phyloP scores from a whole-genome alignment of 2,329 filamentous ascomycete species.

The Fusarium mundagurra region DNA sequence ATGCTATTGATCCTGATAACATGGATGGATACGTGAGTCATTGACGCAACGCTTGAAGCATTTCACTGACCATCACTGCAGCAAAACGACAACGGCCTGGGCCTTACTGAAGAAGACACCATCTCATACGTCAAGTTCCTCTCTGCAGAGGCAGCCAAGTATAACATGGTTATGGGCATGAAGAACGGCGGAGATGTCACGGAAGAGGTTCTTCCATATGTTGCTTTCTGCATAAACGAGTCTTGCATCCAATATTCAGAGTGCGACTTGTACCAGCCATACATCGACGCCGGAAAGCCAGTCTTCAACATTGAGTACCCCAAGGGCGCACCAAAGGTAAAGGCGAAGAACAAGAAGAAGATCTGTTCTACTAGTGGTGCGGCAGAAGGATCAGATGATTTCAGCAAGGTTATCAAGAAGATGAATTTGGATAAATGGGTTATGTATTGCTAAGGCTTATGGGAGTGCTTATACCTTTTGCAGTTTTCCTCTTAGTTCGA shows the following conservation, averaged over 20 bases:
- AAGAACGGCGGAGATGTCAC: constrained; percentile 75
- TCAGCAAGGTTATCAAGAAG: constrained; percentile 73
- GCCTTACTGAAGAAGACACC: constrained; percentile 64
- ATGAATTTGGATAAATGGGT: constrained; percentile 70
- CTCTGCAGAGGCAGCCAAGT: constrained; percentile 59
- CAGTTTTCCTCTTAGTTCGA: neutral
- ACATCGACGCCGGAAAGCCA: constrained; percentile 52
- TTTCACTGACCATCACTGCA: neutral
- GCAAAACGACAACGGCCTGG: constrained; percentile 69
- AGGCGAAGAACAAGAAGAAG: constrained; percentile 43
- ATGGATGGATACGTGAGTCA: constrained; percentile 68
- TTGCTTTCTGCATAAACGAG: constrained; percentile 75
- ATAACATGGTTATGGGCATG: constrained; percentile 69
- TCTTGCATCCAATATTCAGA: constrained; percentile 70
- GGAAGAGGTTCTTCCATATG: constrained; percentile 53
- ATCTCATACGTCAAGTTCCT: constrained; percentile 69
- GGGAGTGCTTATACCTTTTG: rapidly evolving
- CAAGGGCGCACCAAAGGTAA: constrained; percentile 54
- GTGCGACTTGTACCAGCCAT: constrained; percentile 65
- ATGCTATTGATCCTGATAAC: constrained; percentile 77
- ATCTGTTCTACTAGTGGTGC: constrained; percentile 52
- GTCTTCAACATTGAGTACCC: constrained; percentile 64
- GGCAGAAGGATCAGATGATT: constrained; percentile 56
- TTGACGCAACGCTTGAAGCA: rapidly evolving
- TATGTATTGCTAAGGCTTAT: neutral